Base-by-base conservation (phyloP, 1,139 yeast species). In the Yamadazyma kanchanaburiensis region DNA sequence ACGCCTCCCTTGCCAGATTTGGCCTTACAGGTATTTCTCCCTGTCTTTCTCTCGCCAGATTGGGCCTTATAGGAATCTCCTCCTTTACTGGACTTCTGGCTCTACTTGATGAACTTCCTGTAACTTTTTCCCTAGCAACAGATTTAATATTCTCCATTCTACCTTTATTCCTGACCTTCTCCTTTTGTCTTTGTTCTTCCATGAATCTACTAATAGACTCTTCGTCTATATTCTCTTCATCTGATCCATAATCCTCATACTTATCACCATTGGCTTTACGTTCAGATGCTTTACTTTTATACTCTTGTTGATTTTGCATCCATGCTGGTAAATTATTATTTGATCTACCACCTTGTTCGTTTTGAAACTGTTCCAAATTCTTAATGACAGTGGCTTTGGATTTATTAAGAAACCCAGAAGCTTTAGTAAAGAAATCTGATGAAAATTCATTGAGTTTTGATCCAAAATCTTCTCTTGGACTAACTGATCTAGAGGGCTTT, bases 281-380 rank as follows among this genome's bases (percentile, higher is more conserved):
- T 30, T 67, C 70, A 1, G 53, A 28, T 4, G 70, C 70, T 22
- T 57, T 59, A n/a, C 48, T 45, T 34, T 69, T 74, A 49, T 75
- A 71, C 45, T 50, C 64, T 26, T 58, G 67, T 46, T 73, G 80
- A 39, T 74, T 70, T 35, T 65, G 69, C 91, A 86, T 81, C 95
- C 95, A 86, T 3, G 82, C 78, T 0, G 95, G 95, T 37, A 71
- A 58, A 11, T 73, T 72, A 28, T 52, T 31, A 3, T 39, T 29
- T 38, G 31, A 58, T 24, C 39, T 29, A 5, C 32, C 33, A 24
- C 25, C 13, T 53, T 60, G 38, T 15, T 32, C 42, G 10, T 52
- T 53, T 39, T 76, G 76, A 41, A 80, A 74, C 45, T 74, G 75
- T 34, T 78, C 84, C 25, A 83, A 61, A 24, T 85, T 84, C 45